Evolutionary conservation across 2,329 filamentous ascomycete species (phyloP), one percentile per base, ranked within the genome.

Genomic region (Arthrobotrys megalospora): DNA sequence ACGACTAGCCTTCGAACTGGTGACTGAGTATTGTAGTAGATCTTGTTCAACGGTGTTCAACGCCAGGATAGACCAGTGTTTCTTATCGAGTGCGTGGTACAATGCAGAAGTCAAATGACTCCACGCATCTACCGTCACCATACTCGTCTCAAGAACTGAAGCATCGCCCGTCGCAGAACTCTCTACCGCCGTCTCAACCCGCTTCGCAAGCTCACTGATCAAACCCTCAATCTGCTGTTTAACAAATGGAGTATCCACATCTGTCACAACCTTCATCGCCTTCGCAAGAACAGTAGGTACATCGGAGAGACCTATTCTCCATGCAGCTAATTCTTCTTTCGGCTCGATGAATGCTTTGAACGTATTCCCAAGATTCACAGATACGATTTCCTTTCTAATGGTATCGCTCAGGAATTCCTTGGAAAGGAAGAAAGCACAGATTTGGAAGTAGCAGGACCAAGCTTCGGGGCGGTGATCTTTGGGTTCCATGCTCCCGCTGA

Each of bases 401-500:
- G 41, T 38, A 14, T 79, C 69, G 24, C 14, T 50, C 2, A 73
- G 64, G 45, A 79, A 75, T 41, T 78, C 66, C 36, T 79, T 79
- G 7, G 83, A 84, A 14, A 88, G 82, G 14, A 93, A 85, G 80
- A 88, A 86, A 47, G 87, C 86, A 1, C 89, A 86, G 0, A 90
- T 86, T 11, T 90, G 88, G 16, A 94, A 88, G 82, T 97, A 98
- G 12, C 90, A 88, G 32, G 87, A 89, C 90, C 93, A 97, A 6
- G 92, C 93, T 60, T 88, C 86, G 3, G 88, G 86, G 0, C 90
- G 87, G 81, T 94, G 92, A 43, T 87, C 86, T 11, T 89, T 89
- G 1, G 90, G 89, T 82, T 97, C 95, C 41, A 96, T 92, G 80
- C 91, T 90, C 68, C 88, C 89, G 0, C 88, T 88, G 6, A 97